A percentile compares a stretch with the other conserved stretches of the same genome.
phyloP scores from a whole-genome alignment of 2,329 filamentous ascomycete species.

The Arthrobotrys musiformis region DNA sequence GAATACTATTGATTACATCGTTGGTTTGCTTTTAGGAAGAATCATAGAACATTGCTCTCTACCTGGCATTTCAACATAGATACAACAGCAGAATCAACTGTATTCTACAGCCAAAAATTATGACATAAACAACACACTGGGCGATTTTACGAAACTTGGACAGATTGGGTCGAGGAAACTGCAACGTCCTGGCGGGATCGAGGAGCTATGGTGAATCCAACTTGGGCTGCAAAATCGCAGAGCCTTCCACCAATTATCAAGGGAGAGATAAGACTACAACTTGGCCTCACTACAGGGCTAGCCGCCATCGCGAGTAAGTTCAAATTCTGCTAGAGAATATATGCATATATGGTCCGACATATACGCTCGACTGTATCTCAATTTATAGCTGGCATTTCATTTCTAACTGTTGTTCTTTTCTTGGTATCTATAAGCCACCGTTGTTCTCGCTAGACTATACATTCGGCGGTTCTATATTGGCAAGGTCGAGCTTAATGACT shows the following conservation, averaged over 20 bases:
- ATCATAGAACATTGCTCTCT: too few relatives aligned
- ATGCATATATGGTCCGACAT: too few relatives aligned
- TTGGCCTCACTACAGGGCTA: constrained; percentile 9
- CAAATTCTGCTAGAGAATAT: not conserved
- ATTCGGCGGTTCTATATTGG: constrained; percentile 25
- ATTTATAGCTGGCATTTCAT: not conserved
- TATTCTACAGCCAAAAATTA: not conserved
- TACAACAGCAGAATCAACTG: too few relatives aligned
- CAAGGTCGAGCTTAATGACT: constrained; percentile 34
- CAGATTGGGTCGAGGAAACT: not conserved
- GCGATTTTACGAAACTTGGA: not conserved
- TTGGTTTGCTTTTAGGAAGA: too few relatives aligned
- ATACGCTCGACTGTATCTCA: not conserved
- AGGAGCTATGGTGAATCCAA: constrained; percentile 2
- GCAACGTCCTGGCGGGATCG: not conserved
- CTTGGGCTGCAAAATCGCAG: not conserved
- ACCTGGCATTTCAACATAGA: too few relatives aligned
- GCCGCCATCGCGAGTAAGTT: constrained; percentile 21
- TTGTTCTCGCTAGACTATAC: constrained; percentile 14
- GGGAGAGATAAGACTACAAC: not conserved
- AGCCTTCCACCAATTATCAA: not conserved
- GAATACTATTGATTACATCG: too few relatives aligned
- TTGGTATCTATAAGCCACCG: not conserved
- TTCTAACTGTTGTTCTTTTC: not conserved
- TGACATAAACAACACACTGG: constrained; percentile 25